A percentile compares a stretch with the other conserved stretches of the same genome.
Conservation (phyloP, 345 rosid genomes). For the Syzygium oleosum region DNA sequence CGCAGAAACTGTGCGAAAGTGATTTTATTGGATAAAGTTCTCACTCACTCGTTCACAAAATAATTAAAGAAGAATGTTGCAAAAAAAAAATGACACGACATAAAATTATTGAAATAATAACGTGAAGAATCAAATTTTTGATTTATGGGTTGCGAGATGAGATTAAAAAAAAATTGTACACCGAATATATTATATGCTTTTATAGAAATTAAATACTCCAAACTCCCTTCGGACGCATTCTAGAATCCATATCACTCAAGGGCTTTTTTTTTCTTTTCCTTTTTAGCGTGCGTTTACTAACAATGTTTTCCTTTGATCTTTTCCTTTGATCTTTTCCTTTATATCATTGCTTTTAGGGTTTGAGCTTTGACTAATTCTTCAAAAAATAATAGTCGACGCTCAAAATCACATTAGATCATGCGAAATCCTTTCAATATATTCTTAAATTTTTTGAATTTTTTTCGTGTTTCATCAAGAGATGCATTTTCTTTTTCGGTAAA, state of each 20-base stretch:
- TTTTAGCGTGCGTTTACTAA: neutral
- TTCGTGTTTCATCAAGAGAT: too few relatives aligned
- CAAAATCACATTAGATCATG: neutral
- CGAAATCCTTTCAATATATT: neutral
- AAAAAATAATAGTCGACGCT: neutral
- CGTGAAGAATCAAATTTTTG: neutral
- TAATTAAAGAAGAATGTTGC: too few relatives aligned
- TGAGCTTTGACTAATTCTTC: neutral
- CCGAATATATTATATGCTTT: neutral
- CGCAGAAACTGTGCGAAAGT: neutral
- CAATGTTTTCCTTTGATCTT: neutral
- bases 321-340: neutral
- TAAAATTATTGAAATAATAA: neutral
- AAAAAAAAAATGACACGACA: neutral
- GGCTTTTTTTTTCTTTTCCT: neutral
- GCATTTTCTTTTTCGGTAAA: too few relatives aligned
- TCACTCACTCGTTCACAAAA: neutral
- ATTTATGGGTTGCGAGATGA: neutral
- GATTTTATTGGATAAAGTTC: neutral
- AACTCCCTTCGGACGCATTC: too few relatives aligned
- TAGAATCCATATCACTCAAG: neutral
- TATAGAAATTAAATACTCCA: neutral
- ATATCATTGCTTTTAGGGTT: neutral
- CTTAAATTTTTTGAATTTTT: neutral
- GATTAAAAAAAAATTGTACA: neutral